Evolutionary conservation across 2,329 filamentous ascomycete genomes (phyloP).

Genomic region (Diaporthe batatas): DNA sequence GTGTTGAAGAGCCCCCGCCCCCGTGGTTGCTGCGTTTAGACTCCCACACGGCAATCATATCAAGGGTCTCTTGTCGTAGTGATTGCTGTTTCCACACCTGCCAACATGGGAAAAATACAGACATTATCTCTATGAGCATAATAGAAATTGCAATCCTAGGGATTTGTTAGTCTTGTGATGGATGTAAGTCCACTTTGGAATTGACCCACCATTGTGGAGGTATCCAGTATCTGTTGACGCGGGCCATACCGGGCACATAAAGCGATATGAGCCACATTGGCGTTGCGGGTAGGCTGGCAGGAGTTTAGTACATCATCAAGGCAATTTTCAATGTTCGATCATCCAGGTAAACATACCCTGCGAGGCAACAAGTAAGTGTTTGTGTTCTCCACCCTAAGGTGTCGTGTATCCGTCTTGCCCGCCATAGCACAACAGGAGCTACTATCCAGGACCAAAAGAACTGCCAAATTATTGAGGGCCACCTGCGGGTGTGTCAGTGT

Average conservation of each 20-base stretch:
- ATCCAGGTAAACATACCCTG: constrained; percentile 54
- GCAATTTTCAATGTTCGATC: background rate
- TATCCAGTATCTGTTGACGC: constrained; percentile 67
- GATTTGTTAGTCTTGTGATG: background rate
- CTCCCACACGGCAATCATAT: constrained; percentile 64
- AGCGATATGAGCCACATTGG: constrained; percentile 77
- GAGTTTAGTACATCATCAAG: constrained; percentile 22
- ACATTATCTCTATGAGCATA: constrained; percentile 72
- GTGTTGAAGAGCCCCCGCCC: constrained; percentile 10
- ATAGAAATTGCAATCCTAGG: constrained; percentile 71
- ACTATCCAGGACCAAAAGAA: constrained; percentile 73
- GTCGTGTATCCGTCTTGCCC: constrained; percentile 71
- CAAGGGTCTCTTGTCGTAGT: constrained; percentile 62
- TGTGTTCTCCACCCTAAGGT: constrained; percentile 76
- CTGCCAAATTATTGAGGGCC: constrained; percentile 75
- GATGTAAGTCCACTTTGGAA: no score
- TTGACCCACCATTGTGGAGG: constrained; percentile 72
- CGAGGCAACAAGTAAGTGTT: constrained; percentile 66
- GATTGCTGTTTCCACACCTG: constrained; percentile 63
- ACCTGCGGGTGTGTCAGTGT: constrained; percentile 51
- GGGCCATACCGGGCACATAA: constrained; percentile 63
- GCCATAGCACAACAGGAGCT: constrained; percentile 72
- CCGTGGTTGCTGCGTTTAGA: constrained; percentile 52
- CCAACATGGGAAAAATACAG: constrained; percentile 73
- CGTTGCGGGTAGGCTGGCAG: constrained; percentile 69